Base-by-base conservation (phyloP, 129 eudicot species). In the Flaveria robusta region DNA sequence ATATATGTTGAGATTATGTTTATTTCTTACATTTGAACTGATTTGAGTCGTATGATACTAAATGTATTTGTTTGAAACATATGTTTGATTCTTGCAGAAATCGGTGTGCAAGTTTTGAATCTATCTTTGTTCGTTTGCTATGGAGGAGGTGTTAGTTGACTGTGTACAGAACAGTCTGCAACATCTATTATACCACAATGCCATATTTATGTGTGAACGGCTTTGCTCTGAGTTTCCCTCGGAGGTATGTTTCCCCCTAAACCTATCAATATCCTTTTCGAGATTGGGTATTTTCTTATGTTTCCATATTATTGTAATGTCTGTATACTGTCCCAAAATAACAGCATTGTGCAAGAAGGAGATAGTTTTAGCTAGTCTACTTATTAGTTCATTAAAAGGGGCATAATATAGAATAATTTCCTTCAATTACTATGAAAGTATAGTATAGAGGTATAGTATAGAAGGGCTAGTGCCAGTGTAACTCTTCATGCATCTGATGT, bases 181-280 rank as follows among this genome's bases (percentile, higher is more conserved):
- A 52, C 86, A 87, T 80, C 79, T 94, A 3, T 71, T 91, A 83
- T 74, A 87, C 71, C 86, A 85, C 3, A 91, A 94, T 74, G 96
- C 99, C 55, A 86, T 94, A 70, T 94, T 94, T 83, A 80, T 91
- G 88, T 86, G 97, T 72, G 93, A 94, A 74, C 96, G 97, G 11
- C 97, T 94, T 64, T 94, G 97, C 67, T 90, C 99, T 5, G 93
- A 94, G 86, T 94, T 94, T 80, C 96, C 96, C n/a, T 84, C 97
- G 0, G 99, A 94, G 97, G 98, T 93, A 70, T 43, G 45, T 37
- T 19, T 50, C 12, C 29, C 34, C 29, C 52, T 11, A 20, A 7
- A 2, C 23, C 10, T 43, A 49, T 60, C 41, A 22, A 29, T 60
- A 20, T 51, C 10, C 0, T 20, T 34, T 34, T 5, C 39, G 7